Evolutionary conservation across 495 filamentous ascomycete species (phyloP), one percentile per base, ranked within the genome.

Genomic region (Hypoxylon lenormandii): DNA sequence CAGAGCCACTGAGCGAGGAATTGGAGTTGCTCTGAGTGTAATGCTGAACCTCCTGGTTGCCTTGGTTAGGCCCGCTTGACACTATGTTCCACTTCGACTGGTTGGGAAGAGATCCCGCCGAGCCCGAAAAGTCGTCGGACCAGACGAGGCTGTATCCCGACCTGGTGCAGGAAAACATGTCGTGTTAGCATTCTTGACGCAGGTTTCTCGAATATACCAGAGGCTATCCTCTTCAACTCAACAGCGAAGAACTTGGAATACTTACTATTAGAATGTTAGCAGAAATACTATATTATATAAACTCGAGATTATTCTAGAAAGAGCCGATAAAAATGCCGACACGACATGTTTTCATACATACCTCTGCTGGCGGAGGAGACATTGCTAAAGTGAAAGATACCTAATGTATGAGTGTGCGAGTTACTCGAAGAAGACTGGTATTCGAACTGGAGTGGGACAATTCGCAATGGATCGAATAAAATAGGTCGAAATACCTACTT

Each of bases 11-110:
- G n/a, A 72, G 54, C 18, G 55, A 59, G 19, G 74, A 64, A 47
- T 76, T 75, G 11, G 48, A 49, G 7, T 33, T 60, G 13, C 56
- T 64, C 16, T 46, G 38, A 2, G 69, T 74, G 57, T 76, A 76
- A 1, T 60, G 60, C 61, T 76, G 51, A 6, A 49, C 59, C 45
- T 75, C 74, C 36, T 67, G 64, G 38, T 77, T 77, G 7, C 64
- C 70, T 59, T 46, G 55, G 46, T 67, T 52, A 5, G 68, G 63
- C 1, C 55, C 63, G 0, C 13, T 16, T 15, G 18, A 15, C n/a
- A 65, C 21, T 13, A 66, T 60, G 10, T 60, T 66, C 62, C 67
- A 65, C 33, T 66, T 63, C 10, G 48, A 40, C n/a, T 64, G 59
- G 12, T 65, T 57, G 0, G 70, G 73, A 13, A 73, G 66, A 5